These are phyloP conservation scores for Craterostigma plantagineum DNA, from an alignment of 257 asterid species.

Conservation along the genomic window DNA sequence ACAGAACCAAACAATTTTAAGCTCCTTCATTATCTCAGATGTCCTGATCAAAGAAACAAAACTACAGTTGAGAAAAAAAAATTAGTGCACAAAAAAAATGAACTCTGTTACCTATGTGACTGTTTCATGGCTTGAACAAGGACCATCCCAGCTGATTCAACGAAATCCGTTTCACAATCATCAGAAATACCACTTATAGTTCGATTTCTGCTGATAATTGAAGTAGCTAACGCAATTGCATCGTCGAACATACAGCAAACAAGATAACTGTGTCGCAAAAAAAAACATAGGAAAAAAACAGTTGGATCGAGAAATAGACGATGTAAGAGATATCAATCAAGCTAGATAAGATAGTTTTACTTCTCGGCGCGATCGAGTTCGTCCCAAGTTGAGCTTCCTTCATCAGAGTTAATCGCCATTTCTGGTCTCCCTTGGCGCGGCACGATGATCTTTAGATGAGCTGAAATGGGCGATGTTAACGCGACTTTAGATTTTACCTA, in stretches of 20 bases:
- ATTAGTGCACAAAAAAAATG: background rate
- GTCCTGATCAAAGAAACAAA: background rate
- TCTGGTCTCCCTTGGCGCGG: background rate
- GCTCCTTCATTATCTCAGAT: conserved; percentile 3
- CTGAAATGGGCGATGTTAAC: too few relatives aligned
- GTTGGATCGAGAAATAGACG: background rate
- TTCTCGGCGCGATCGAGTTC: conserved; percentile 1
- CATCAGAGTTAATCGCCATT: background rate
- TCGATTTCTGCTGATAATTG: background rate
- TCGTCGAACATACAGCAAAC: conserved; percentile 3
- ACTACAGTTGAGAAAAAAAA: background rate
- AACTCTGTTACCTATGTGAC: background rate
- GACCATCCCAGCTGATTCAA: conserved; percentile 2
- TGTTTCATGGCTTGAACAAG: background rate
- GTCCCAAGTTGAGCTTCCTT: background rate
- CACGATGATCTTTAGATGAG: too few relatives aligned
- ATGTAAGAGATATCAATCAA: background rate
- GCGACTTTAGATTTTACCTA: too few relatives aligned
- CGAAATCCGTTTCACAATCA: background rate
- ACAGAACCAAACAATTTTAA: conserved; percentile 4
- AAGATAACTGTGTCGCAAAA: background rate
- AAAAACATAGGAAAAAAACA: too few relatives aligned
- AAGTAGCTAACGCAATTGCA: background rate
- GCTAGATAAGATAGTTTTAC: background rate
- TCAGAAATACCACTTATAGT: background rate